Base-by-base conservation (phyloP, 1,284 basidiomycete genomes). In the Calocybe gambosa region DNA sequence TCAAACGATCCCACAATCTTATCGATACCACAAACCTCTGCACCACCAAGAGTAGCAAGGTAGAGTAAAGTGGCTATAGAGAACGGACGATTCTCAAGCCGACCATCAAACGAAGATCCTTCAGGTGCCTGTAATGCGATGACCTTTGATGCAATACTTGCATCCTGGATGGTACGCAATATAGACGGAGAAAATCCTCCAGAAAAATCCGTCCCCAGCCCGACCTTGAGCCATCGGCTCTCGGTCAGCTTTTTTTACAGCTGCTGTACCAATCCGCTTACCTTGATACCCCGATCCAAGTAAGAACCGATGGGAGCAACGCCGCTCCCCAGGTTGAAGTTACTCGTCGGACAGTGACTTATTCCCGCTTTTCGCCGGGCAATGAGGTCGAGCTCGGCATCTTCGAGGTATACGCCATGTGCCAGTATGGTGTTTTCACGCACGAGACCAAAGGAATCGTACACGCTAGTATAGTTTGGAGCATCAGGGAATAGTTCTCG, bases 301-400 rank as follows among this genome's bases (percentile, higher is more conserved):
- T 89, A 82, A 55, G 77, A 70, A 2, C 87, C 88, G 8, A 98
- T 78, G 18, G 77, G 78, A 1, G 91, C 87, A 20, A 88, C 75
- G 3, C 94, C 94, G 51, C 88, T 92, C 34, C 84, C 77, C 46
- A 98, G 61, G 66, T 96, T 89, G 61, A 95, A 86, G 62, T 98
- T 99, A 58, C 87, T 92, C 28, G 85, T 87, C 13, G 95, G 94
- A 62, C 94, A 98, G 65, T 98, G 95, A 54, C 87, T 87, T 37
- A 98, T 73, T 9, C 94, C 94, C 2, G 88, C 83, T 3, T 74
- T 69, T 41, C 74, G 70, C 57, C 71, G 55, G 54, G 77, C 77
- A 55, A 99, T 80, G 39, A 96, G 66, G 21, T 74, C 68, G 47
- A 94, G 69, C 65, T 98, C 95, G 2, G 73, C 71, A 13, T 77